Evolutionary conservation across 169 alveolate genomes (phyloP), one percentile per base, ranked within the genome.

Genomic region (Toxoplasma gondii): DNA sequence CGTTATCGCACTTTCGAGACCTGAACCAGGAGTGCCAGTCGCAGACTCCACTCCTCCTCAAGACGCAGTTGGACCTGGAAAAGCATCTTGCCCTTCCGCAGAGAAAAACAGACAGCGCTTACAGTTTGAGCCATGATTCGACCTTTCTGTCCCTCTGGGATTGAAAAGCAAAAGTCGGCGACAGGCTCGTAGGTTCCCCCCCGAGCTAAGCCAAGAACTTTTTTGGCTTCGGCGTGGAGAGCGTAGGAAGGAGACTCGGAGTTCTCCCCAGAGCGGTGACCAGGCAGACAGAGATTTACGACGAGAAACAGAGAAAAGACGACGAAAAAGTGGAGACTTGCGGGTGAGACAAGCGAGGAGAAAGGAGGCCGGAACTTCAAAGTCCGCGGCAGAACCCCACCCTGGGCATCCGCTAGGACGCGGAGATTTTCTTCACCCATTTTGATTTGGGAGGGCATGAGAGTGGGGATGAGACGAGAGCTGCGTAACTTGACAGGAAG

Each of bases 131-230:
- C 94, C 69, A 81, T 64, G 67, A 92, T 49, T 41, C 84, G 58
- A n/a, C 94, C 94, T 1, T 69, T 80, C 10, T 19, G 1, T 7
- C 94, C 94, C 49, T 58, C 88, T 27, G 94, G 94, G 10, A 92
- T 87, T 2, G 94, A 53, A 36, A 92, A 92, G 64, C 94, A 92
- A 31, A 92, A 92, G n/a, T 92, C 94, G 70, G 84, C 94, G 19
- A 92, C 69, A 0, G 94, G 84, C 69, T 80, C 91, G 43, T 78
- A 92, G 2, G 36, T 80, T 34, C 41, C 45, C 9, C 91, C 94
- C 27, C 87, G 49, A 7, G 94, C 91, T 10, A 92, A 29, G 5
- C 94, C 94, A 38, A 81, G 45, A 36, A 92, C 91, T 38, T 92
- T 92, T 69, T 92, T 92, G 34, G 88, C 67, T 27, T 10, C 49